Percentiles rank a stretch among this genome's conserved stretches.
Evolutionary conservation across 371 early-diverging fungal genomes (phyloP).

Genomic region (Haplosporangium sp.): DNA sequence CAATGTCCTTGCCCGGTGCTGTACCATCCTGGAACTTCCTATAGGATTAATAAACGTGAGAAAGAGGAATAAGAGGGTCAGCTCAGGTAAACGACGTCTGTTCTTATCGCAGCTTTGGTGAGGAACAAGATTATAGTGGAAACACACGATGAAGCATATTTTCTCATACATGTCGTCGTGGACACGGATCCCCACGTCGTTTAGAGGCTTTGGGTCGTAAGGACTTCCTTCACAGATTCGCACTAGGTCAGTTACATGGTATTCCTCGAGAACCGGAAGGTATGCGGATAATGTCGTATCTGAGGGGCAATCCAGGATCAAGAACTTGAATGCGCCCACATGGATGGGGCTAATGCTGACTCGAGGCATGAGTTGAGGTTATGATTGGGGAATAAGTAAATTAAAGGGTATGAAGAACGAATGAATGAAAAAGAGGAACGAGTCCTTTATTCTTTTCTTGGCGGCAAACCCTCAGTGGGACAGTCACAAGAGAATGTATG

Average conservation of each 20-base stretch:
- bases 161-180: conserved; percentile 59
- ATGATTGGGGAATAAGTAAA: neutral
- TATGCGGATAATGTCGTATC: conserved; percentile 59
- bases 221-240: conserved; percentile 69
- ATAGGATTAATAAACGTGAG: neutral
- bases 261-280: conserved; percentile 58
- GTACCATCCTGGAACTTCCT: conserved; percentile 71
- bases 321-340: conserved; percentile 56
- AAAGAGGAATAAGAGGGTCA: neutral
- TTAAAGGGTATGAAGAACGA: neutral
- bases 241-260: conserved; percentile 64
- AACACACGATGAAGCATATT: neutral
- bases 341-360: conserved; percentile 52
- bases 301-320: conserved; percentile 76
- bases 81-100: neutral
- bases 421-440: neutral
- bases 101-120: neutral
- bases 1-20: conserved; percentile 57
- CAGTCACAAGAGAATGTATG: neutral
- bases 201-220: conserved; percentile 62
- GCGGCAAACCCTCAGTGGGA: neutral
- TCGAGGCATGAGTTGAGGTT: conserved; percentile 23
- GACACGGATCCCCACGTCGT: conserved; percentile 62
- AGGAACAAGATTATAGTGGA: neutral
- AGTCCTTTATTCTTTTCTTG: neutral